Conservation (phyloP, 2,329 filamentous ascomycete species). For the Fusarium fracticaudum region DNA sequence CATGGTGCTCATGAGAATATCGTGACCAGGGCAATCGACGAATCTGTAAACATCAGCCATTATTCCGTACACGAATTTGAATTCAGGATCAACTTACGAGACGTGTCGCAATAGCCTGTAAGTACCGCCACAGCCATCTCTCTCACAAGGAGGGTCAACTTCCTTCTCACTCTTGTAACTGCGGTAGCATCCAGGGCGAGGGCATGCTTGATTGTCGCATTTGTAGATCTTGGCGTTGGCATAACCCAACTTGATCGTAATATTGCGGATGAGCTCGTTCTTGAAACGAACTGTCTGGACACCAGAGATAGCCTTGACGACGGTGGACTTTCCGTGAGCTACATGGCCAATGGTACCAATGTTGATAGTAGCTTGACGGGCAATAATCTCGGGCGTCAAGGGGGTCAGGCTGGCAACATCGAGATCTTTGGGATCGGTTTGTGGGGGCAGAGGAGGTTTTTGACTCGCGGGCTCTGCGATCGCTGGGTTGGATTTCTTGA, state of each 20-base stretch:
- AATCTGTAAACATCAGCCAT: slow-evolving; percentile 67
- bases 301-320: slow-evolving; percentile 98
- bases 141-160: slow-evolving; percentile 94
- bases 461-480: slow-evolving; percentile 66
- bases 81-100: slow-evolving; percentile 69
- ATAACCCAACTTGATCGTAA: slow-evolving; percentile 99
- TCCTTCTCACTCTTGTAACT: slow-evolving; percentile 99
- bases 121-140: slow-evolving; percentile 87
- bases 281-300: slow-evolving; percentile 99
- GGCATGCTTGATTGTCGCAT: slow-evolving; percentile 92
- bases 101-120: slow-evolving; percentile 92
- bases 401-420: slow-evolving; percentile 84
- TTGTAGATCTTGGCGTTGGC: slow-evolving; percentile 99
- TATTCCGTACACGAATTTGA: not conserved
- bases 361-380: slow-evolving; percentile 97
- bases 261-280: slow-evolving; percentile 99
- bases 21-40: slow-evolving; percentile 98
- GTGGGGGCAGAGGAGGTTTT: slow-evolving; percentile 73
- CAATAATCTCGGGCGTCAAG: slow-evolving; percentile 95
- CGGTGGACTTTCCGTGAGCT: slow-evolving; percentile 98
- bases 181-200: slow-evolving; percentile 92
- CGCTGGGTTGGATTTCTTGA: slow-evolving; percentile 76
- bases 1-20: slow-evolving; percentile 99
- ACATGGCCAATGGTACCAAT: slow-evolving; percentile 99
- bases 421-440: slow-evolving; percentile 91